These are phyloP conservation scores for Waltiozyma sp. DNA, from an alignment of 1,139 yeast genomes.

Conservation along the genomic window DNA sequence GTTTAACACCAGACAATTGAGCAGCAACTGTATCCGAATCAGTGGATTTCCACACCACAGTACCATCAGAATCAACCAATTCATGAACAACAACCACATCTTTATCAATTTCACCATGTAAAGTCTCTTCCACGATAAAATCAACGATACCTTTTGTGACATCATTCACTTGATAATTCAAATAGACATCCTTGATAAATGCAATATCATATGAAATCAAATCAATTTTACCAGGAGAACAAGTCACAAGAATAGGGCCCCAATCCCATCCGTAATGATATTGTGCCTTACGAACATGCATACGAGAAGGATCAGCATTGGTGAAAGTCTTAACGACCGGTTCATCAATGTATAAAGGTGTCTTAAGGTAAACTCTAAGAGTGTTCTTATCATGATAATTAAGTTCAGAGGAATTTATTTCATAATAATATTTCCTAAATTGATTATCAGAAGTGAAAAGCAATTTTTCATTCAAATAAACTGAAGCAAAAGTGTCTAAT, in stretches of 20 bases:
- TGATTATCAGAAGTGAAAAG: conserved; percentile 7
- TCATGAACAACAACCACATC: conserved; percentile 1
- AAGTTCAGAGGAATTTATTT: background rate
- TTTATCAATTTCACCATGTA: conserved; percentile 1
- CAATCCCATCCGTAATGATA: conserved; percentile 53
- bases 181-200: conserved; percentile 11
- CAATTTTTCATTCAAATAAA: conserved; percentile 7
- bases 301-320: conserved; percentile 16
- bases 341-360: background rate
- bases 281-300: conserved; percentile 40
- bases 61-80: conserved; percentile 2
- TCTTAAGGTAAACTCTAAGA: conserved; percentile 3
- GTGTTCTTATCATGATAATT: conserved; percentile 1
- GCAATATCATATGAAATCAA: conserved; percentile 21
- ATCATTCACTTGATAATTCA: conserved; percentile 7
- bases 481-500: conserved; percentile 9
- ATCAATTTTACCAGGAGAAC: conserved; percentile 34
- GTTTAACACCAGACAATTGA: conserved; percentile 1
- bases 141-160: conserved; percentile 3
- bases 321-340: background rate
- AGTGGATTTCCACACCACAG: conserved; percentile 5
- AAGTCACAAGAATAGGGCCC: conserved; percentile 39
- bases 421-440: conserved; percentile 5
- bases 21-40: background rate
- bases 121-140: conserved; percentile 3